Evolutionary conservation across 1,139 yeast genomes (phyloP).

Genomic region (Komagataea norvegica): DNA sequence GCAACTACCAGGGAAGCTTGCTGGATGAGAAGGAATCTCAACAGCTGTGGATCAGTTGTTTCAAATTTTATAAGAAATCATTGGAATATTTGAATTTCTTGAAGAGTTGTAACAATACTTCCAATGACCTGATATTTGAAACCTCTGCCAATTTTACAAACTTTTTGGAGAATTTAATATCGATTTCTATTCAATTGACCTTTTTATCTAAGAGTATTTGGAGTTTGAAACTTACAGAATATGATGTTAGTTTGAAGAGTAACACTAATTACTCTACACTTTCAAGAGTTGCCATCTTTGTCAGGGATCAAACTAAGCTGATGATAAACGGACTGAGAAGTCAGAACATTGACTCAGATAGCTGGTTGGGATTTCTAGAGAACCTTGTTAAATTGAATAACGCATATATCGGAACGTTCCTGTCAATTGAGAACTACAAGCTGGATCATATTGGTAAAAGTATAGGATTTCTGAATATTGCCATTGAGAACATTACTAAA

Average conservation of each 20-base stretch:
- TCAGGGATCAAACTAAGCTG: constrained; percentile 13
- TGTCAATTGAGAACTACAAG: constrained; percentile 23
- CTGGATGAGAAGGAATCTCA: constrained; percentile 4
- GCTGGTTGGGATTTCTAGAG: constrained; percentile 12
- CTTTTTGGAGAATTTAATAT: constrained; percentile 7
- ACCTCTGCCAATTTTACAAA: constrained; percentile 7
- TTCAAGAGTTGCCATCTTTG: constrained; percentile 19
- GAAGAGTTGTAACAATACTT: constrained; percentile 1
- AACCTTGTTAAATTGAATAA: constrained; percentile 9
- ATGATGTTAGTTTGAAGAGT: constrained; percentile 11
- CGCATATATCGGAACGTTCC: constrained; percentile 15
- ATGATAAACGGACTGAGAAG: constrained; percentile 9
- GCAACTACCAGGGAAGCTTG: neutral
- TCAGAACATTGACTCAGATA: neutral
- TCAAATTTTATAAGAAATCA: constrained; percentile 20
- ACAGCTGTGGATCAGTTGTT: constrained; percentile 17
- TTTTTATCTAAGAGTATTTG: constrained; percentile 20
- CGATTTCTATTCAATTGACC: constrained; percentile 16
- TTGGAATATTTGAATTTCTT: constrained; percentile 17
- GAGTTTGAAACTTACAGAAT: constrained; percentile 14
- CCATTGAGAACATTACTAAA: constrained; percentile 16
- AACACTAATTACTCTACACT: constrained; percentile 22
- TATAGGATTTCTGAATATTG: constrained; percentile 21
- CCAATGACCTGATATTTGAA: constrained; percentile 7
- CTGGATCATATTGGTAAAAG: constrained; percentile 22